Conservation (phyloP, 2,329 filamentous ascomycete species). For the Huntiella omanensis region DNA sequence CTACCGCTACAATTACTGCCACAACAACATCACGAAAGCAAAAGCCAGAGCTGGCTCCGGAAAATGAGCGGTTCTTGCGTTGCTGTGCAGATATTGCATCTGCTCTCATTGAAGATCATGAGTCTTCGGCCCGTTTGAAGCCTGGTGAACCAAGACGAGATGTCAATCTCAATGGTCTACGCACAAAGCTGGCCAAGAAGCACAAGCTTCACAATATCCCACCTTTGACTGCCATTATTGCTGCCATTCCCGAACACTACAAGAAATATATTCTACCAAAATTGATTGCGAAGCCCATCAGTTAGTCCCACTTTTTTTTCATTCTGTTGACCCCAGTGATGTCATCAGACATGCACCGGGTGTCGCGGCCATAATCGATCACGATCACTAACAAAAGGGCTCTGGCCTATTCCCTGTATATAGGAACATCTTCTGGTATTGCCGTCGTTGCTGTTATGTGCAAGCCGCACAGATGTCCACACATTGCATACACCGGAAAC, state of each 20-base stretch:
- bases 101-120: conserved; percentile 77
- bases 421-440: conserved; percentile 85
- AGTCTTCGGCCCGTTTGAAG: conserved; percentile 50
- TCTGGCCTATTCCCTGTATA: not conserved
- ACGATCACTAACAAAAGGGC: not conserved
- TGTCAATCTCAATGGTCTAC: conserved; percentile 78
- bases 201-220: conserved; percentile 76
- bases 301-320: conserved; percentile 25
- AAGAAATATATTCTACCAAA: conserved; percentile 98
- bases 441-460: conserved; percentile 99
- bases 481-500: conserved; percentile 96
- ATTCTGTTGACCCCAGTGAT: not conserved
- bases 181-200: conserved; percentile 79
- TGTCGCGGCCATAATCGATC: no score
- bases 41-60: conserved; percentile 57
- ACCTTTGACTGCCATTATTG: conserved; percentile 88
- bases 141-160: conserved; percentile 57
- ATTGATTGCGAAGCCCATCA: conserved; percentile 88
- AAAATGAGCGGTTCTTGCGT: conserved; percentile 85
- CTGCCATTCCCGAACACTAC: conserved; percentile 96
- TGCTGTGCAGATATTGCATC: conserved; percentile 93
- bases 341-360: not conserved
- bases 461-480: conserved; percentile 92
- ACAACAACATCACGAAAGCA: conserved; percentile 50
- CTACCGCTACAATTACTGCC: conserved; percentile 37